phyloP scores from a whole-genome alignment of 2,329 filamentous ascomycete genomes.

The Pseudogymnoascus sp. region DNA sequence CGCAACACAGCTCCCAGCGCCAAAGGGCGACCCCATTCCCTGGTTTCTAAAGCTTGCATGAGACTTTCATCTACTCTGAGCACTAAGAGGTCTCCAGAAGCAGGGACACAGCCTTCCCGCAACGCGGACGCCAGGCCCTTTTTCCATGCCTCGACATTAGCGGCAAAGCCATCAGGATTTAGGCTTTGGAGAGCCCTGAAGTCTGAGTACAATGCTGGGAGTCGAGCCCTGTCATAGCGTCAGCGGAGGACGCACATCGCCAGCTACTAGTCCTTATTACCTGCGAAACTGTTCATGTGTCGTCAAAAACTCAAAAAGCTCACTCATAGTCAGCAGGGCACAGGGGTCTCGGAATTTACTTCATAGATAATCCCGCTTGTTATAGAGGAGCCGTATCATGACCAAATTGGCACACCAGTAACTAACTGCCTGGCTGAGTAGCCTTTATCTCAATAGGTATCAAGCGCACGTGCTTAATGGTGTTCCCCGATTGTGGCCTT shows the following conservation, averaged over 20 bases:
- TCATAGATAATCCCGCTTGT: slow-evolving; percentile 2
- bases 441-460: not conserved
- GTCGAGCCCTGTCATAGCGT: slow-evolving; percentile 50
- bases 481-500: not conserved
- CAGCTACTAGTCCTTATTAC: slow-evolving; percentile 30
- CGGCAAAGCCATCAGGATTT: slow-evolving; percentile 78
- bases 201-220: slow-evolving; percentile 83
- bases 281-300: slow-evolving; percentile 55
- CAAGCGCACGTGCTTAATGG: not conserved
- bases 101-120: slow-evolving; percentile 46
- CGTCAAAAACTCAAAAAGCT: slow-evolving; percentile 60
- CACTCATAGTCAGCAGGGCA: slow-evolving; percentile 44
- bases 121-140: slow-evolving; percentile 63
- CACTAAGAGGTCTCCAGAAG: slow-evolving; percentile 42
- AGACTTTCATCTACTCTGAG: slow-evolving; percentile 55
- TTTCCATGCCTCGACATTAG: slow-evolving; percentile 75
- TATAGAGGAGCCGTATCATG: not conserved
- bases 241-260: not conserved
- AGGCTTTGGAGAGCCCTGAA: slow-evolving; percentile 65
- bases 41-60: slow-evolving; percentile 61
- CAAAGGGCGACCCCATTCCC: slow-evolving; percentile 72
- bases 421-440: not conserved
- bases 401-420: not conserved
- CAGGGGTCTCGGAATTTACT: not conserved
- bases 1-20: slow-evolving; percentile 69